Conservation (phyloP, 192 early-diverging fungal genomes). For the Gaertneriomyces sp. region DNA sequence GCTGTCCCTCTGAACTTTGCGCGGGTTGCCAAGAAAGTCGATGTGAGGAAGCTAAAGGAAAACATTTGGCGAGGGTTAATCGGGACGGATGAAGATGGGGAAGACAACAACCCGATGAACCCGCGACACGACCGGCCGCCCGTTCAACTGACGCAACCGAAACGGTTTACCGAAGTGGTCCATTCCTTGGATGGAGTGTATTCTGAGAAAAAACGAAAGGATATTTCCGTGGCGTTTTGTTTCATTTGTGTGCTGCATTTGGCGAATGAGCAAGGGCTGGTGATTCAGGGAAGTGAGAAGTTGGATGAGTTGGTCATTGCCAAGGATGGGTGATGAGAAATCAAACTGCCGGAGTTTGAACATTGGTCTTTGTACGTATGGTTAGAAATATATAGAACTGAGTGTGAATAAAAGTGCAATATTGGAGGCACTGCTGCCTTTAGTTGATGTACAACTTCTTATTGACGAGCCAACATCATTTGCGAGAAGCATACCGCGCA, state of each 20-base stretch:
- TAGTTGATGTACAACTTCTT: too few relatives aligned
- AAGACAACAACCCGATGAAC: not conserved
- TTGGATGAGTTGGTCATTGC: constrained; percentile 35
- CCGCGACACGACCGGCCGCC: constrained; percentile 4
- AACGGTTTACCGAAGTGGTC: constrained; percentile 73
- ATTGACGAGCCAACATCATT: too few relatives aligned
- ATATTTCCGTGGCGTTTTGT: constrained; percentile 95
- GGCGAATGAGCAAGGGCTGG: constrained; percentile 87
- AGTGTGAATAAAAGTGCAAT: too few relatives aligned
- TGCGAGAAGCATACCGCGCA: too few relatives aligned
- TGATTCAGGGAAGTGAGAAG: constrained; percentile 50
- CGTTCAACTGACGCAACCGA: not conserved
- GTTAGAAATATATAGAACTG: too few relatives aligned
- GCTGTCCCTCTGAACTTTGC: constrained; percentile 66
- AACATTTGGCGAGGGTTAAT: constrained; percentile 82
- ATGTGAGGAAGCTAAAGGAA: constrained; percentile 94
- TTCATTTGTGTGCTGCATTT: constrained; percentile 96
- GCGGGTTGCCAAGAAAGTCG: constrained; percentile 84
- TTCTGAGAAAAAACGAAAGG: constrained; percentile 69
- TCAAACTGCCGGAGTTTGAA: too few relatives aligned
- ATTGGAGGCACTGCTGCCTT: too few relatives aligned
- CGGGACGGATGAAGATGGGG: constrained; percentile 20
- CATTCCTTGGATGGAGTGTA: constrained; percentile 71
- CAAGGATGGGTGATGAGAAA: not conserved
- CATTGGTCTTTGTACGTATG: too few relatives aligned